phyloP scores from a whole-genome alignment of 2,329 filamentous ascomycete genomes.

The Coniochaeta sp. region DNA sequence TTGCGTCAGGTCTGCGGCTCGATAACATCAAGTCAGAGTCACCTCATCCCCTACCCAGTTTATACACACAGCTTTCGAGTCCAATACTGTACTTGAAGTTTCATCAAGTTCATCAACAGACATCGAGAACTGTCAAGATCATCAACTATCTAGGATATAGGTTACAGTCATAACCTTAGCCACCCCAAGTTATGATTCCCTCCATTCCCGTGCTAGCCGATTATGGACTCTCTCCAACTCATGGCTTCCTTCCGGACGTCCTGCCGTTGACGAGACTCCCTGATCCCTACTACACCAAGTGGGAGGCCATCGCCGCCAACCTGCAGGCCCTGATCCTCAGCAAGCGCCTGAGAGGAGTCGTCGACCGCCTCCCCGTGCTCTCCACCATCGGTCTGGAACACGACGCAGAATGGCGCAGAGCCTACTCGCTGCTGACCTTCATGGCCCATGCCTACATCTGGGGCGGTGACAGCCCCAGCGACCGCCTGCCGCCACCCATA shows the following conservation, averaged over 20 bases:
- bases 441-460: constrained; percentile 95
- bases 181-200: constrained; percentile 40
- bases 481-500: constrained; percentile 71
- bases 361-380: constrained; percentile 76
- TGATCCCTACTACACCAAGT: constrained; percentile 88
- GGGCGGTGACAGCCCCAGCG: constrained; percentile 78
- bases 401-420: constrained; percentile 86
- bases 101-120: neutral
- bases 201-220: constrained; percentile 59
- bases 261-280: constrained; percentile 73
- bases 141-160: no score
- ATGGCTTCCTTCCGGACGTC: constrained; percentile 83
- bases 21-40: constrained; percentile 2
- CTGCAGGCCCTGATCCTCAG: constrained; percentile 82
- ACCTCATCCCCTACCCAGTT: neutral
- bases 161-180: neutral
- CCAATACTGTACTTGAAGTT: neutral
- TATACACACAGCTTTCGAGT: neutral
- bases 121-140: no score
- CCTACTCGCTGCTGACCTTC: constrained; percentile 84
- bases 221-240: constrained; percentile 70
- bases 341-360: constrained; percentile 70
- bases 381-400: constrained; percentile 75
- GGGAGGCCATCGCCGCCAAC: constrained; percentile 82
- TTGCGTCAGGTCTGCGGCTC: constrained; percentile 48